Conservation (phyloP, 495 filamentous ascomycete species). For the Neurospora sp. region DNA sequence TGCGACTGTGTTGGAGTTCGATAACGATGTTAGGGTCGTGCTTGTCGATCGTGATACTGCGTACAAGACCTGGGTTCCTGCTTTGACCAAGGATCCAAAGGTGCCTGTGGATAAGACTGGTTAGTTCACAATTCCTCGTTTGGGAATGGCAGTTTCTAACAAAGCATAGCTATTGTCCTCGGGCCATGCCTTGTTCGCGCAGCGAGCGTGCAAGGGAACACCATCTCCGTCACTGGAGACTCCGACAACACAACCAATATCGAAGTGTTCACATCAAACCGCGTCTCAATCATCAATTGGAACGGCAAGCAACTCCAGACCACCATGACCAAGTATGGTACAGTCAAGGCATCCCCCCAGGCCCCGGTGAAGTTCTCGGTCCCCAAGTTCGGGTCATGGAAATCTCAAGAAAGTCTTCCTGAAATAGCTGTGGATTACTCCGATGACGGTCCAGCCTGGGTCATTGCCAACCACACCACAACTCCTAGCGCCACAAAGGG, state of each 20-base stretch:
- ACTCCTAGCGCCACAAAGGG: slow-evolving; percentile 49
- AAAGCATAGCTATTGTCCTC: slow-evolving; percentile 35
- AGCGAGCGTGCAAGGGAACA: slow-evolving; percentile 34
- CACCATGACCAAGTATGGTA: slow-evolving; percentile 5
- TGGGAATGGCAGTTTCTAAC: background rate
- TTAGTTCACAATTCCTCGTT: slow-evolving; percentile 10
- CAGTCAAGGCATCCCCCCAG: slow-evolving; percentile 21
- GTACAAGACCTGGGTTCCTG: slow-evolving; percentile 48
- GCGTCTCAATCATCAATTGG: slow-evolving; percentile 45
- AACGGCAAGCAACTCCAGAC: slow-evolving; percentile 42
- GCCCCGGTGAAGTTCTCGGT: slow-evolving; percentile 31
- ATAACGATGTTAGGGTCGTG: background rate
- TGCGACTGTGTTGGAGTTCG: background rate
- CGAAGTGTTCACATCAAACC: slow-evolving; percentile 42
- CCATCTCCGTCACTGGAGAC: slow-evolving; percentile 53
- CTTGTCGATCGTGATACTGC: slow-evolving; percentile 43
- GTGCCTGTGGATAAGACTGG: slow-evolving; percentile 35
- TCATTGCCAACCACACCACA: slow-evolving; percentile 38
- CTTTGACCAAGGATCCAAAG: slow-evolving; percentile 36
- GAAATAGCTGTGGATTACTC: slow-evolving; percentile 51
- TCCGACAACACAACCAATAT: slow-evolving; percentile 53
- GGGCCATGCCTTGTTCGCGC: slow-evolving; percentile 61
- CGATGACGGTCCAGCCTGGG: slow-evolving; percentile 37
- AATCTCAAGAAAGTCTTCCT: slow-evolving; percentile 54
- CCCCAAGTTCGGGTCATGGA: slow-evolving; percentile 43